Evolutionary conservation across 2,329 filamentous ascomycete species (phyloP).

Genomic region (Fusarium sp.): DNA sequence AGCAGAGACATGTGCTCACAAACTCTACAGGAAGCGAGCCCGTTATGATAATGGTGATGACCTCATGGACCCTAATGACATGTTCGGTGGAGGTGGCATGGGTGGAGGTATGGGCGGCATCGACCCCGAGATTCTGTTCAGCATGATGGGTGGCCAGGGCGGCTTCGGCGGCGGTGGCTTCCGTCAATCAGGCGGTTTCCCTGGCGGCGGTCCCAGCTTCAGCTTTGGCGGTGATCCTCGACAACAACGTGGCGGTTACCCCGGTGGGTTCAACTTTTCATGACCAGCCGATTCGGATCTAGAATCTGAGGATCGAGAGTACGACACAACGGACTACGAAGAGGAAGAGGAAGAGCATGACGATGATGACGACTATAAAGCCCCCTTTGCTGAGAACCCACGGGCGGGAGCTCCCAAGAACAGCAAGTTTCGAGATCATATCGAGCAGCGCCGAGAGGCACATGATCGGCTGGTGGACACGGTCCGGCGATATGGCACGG

Average conservation of each 20-base stretch:
- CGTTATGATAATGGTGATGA: conserved; percentile 95
- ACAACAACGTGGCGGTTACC: conserved; percentile 52
- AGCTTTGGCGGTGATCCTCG: conserved; percentile 62
- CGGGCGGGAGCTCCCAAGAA: conserved; percentile 24
- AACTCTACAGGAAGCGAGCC: conserved; percentile 77
- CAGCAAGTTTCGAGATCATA: conserved; percentile 47
- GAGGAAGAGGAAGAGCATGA: conserved; percentile 40
- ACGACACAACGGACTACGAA: conserved; percentile 45
- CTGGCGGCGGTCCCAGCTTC: conserved; percentile 67
- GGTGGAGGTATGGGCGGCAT: conserved; percentile 75
- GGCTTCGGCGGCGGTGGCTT: conserved; percentile 68
- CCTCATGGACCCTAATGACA: conserved; percentile 87
- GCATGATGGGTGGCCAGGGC: conserved; percentile 81
- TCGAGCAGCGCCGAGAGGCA: conserved; percentile 49
- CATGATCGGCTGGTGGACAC: conserved; percentile 55
- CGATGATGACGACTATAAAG: conserved; percentile 43
- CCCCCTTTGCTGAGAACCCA: conserved; percentile 29
- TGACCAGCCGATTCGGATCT: conserved; percentile 61
- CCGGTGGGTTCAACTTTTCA: conserved; percentile 57
- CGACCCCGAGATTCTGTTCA: conserved; percentile 83
- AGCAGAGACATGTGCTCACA: conserved; percentile 50
- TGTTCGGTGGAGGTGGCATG: conserved; percentile 80
- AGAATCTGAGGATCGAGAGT: conserved; percentile 50
- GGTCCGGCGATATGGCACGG: conserved; percentile 58
- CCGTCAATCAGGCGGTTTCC: conserved; percentile 65